phyloP scores from a whole-genome alignment of 129 eudicot genomes.

The Lactuca sativa region DNA sequence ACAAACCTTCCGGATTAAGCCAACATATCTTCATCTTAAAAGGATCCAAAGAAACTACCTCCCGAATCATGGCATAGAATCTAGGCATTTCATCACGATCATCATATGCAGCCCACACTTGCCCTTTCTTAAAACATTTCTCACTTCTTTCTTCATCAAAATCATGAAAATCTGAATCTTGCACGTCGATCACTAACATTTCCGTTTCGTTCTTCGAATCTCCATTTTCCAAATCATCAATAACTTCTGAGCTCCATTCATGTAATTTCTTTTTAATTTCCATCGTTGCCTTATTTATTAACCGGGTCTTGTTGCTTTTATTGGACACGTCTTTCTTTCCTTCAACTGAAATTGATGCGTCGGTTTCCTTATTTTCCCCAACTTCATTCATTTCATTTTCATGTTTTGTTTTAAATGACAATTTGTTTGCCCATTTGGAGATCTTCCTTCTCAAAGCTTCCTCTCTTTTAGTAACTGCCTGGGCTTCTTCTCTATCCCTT shows the following conservation, averaged over 20 bases:
- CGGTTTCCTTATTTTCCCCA: conserved; percentile 7
- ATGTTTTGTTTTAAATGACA: conserved; percentile 36
- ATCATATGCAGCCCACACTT: conserved; percentile 80
- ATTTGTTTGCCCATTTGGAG: conserved; percentile 31
- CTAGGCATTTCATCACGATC: conserved; percentile 90
- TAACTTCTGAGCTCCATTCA: conserved; percentile 41
- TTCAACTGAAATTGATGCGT: not conserved
- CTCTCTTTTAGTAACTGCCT: conserved; percentile 54
- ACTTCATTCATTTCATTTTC: conserved; percentile 31
- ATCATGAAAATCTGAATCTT: conserved; percentile 69
- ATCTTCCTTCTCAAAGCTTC: conserved; percentile 52
- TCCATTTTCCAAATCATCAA: conserved; percentile 5
- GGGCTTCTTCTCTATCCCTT: conserved; percentile 70
- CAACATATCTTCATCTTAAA: conserved; percentile 66
- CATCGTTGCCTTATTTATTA: conserved; percentile 57
- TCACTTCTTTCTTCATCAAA: conserved; percentile 57
- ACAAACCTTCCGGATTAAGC: conserved; percentile 42
- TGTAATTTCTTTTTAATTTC: conserved; percentile 44
- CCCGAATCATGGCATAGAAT: conserved; percentile 58
- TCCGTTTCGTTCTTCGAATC: conserved; percentile 8
- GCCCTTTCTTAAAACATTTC: conserved; percentile 50
- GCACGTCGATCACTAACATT: conserved; percentile 38
- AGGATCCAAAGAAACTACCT: conserved; percentile 55
- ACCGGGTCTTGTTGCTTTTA: conserved; percentile 28
- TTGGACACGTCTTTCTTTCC: conserved; percentile 21